Conservation (phyloP, 108 stramenopile genomes). For the Licmophora abbreviata region DNA sequence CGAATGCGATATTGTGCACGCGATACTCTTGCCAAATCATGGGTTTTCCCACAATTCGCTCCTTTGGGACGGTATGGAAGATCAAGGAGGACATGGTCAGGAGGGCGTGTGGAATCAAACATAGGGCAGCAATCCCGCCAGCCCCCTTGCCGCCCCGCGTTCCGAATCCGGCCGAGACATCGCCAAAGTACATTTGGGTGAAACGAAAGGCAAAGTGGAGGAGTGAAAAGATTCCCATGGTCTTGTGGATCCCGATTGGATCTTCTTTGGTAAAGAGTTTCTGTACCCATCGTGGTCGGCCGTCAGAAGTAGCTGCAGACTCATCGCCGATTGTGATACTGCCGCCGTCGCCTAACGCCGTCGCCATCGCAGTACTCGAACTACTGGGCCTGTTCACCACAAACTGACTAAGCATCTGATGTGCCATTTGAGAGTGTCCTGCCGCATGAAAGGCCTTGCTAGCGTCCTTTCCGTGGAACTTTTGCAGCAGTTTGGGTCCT, state of each 20-base stretch:
- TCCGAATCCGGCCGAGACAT: slow-evolving; percentile 44
- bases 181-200: slow-evolving; percentile 42
- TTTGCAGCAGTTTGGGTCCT: slow-evolving; percentile 33
- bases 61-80: slow-evolving; percentile 51
- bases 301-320: background rate
- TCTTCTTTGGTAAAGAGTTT: slow-evolving; percentile 64
- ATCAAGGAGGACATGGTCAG: slow-evolving; percentile 43
- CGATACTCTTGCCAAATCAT: slow-evolving; percentile 73
- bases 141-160: slow-evolving; percentile 18
- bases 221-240: slow-evolving; percentile 38
- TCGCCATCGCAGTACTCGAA: background rate
- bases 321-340: background rate
- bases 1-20: slow-evolving; percentile 49
- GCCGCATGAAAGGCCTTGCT: slow-evolving; percentile 45
- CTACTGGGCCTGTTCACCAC: slow-evolving; percentile 5
- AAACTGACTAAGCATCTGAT: slow-evolving; percentile 40
- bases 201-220: slow-evolving; percentile 40
- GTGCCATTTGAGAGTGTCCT: slow-evolving; percentile 42
- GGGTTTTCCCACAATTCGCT: slow-evolving; percentile 48
- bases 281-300: slow-evolving; percentile 3
- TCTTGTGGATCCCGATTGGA: slow-evolving; percentile 56
- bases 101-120: slow-evolving; percentile 45
- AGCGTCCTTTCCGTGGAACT: slow-evolving; percentile 49
- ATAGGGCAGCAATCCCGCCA: slow-evolving; percentile 10
- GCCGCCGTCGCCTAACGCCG: background rate